Conservation (phyloP, 495 filamentous ascomycete genomes). For the Aspergillus taichungensis region DNA sequence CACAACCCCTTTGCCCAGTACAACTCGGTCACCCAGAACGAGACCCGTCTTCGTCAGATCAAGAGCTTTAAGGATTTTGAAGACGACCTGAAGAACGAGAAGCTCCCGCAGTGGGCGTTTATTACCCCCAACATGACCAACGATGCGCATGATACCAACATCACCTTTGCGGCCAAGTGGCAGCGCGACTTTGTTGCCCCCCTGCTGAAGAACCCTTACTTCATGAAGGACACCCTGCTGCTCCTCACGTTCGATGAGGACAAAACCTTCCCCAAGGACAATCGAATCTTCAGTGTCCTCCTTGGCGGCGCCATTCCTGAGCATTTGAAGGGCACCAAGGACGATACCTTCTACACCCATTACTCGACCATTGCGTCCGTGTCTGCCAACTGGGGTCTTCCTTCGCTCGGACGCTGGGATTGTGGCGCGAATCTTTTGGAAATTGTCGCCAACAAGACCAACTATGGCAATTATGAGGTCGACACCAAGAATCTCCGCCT, state of each 20-base stretch:
- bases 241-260: constrained; percentile 64
- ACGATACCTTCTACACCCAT: constrained; percentile 63
- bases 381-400: constrained; percentile 59
- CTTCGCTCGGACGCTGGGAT: constrained; percentile 61
- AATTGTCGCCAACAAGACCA: constrained; percentile 49
- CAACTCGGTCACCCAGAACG: constrained; percentile 47
- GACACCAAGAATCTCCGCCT: constrained; percentile 33
- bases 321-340: constrained; percentile 48
- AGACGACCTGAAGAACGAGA: constrained; percentile 46
- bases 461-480: constrained; percentile 45
- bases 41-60: constrained; percentile 47
- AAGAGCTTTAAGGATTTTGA: constrained; percentile 61
- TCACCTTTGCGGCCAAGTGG: constrained; percentile 53
- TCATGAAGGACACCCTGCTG: constrained; percentile 60
- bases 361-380: constrained; percentile 60
- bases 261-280: constrained; percentile 44
- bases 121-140: constrained; percentile 73
- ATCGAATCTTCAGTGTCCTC: constrained; percentile 52
- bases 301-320: constrained; percentile 57
- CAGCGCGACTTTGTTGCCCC: constrained; percentile 49
- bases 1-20: constrained; percentile 60
- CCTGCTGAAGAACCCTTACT: constrained; percentile 53
- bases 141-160: constrained; percentile 60
- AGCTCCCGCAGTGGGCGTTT: constrained; percentile 64
- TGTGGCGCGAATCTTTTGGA: constrained; percentile 62